Conservation (phyloP, 208 protist genomes). For the Trypanosoma brucei region DNA sequence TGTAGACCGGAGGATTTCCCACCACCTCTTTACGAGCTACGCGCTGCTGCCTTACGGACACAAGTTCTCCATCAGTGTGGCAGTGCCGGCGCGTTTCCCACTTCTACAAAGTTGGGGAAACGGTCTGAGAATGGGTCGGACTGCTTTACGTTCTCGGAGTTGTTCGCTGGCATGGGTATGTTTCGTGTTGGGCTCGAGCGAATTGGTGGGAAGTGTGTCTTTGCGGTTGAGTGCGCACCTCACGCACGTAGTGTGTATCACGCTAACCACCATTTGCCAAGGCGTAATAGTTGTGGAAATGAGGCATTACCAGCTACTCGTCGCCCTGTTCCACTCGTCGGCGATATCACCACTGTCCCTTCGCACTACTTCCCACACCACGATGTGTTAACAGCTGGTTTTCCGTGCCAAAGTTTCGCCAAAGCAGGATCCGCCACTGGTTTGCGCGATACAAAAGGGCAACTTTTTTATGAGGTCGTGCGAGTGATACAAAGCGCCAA, state of each 20-base stretch:
- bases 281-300: background rate
- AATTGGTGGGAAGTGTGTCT: conserved; percentile 46
- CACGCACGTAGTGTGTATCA: conserved; percentile 45
- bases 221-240: conserved; percentile 60
- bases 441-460: conserved; percentile 45
- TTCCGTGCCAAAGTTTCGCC: conserved; percentile 84
- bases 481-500: conserved; percentile 40
- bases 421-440: conserved; percentile 47
- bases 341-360: conserved; percentile 70
- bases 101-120: background rate
- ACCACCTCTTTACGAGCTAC: conserved; percentile 26
- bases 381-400: conserved; percentile 75
- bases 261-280: conserved; percentile 36
- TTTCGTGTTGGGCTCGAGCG: conserved; percentile 68
- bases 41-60: background rate
- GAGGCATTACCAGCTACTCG: too few species aligned
- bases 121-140: background rate
- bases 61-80: background rate
- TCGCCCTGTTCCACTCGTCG: conserved; percentile 21
- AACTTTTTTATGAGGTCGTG: conserved; percentile 76
- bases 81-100: too few species aligned
- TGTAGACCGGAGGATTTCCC: conserved; percentile 28
- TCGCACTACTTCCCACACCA: conserved; percentile 54
- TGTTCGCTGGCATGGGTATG: conserved; percentile 90
- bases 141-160: conserved; percentile 70